Evolutionary conservation across 768 basidiomycete species (phyloP), one percentile per base, ranked within the genome.

Genomic region (Suillus americanus): DNA sequence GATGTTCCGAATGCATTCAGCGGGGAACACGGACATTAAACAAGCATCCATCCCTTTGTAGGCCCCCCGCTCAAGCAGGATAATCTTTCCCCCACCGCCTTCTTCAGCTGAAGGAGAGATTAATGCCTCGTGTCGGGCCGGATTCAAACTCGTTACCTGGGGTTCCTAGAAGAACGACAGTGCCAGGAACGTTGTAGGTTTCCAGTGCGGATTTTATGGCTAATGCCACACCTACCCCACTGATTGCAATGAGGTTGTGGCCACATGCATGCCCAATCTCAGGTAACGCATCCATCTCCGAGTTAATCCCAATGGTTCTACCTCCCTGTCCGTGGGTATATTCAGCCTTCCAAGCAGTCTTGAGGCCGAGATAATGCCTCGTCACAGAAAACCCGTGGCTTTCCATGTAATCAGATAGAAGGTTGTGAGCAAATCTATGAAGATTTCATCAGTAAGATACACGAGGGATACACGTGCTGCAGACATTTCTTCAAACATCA

Each of bases 31-130:
- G 67, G 45, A 89, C 92, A 93, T 93, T 68, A 94, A 72, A 71
- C 92, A 92, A 20, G 83, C 84, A 71, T 94, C 87, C 91, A 95
- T 94, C 23, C 85, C 89, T 20, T 84, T 74, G 76, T 95, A 95
- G 16, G 83, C 94, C 45, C 92, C 93, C 18, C 83, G 82, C 65
- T 94, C 84, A 13, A 94, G 79, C 25, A 95, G 78, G 38, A 85
- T 82, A 55, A 89, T 80, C 77, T 95, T 95, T 16, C 94, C 94
- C 13, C 86, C 90, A 12, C 90, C 89, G 13, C 79, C 77, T 78
- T 95, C 93, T 76, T 95, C 93, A 35, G 88, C 93, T 91, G 64
- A 55, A 67, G 35, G 66, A 63, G 61, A 54, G 56, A 61, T 38
- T 30, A 61, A 55, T 61, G 45, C 59, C 40, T 61, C 48, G 25